These are phyloP conservation scores for Pythium vanterpoolii DNA, from an alignment of 352 stramenopile species.

Conservation along the genomic window DNA sequence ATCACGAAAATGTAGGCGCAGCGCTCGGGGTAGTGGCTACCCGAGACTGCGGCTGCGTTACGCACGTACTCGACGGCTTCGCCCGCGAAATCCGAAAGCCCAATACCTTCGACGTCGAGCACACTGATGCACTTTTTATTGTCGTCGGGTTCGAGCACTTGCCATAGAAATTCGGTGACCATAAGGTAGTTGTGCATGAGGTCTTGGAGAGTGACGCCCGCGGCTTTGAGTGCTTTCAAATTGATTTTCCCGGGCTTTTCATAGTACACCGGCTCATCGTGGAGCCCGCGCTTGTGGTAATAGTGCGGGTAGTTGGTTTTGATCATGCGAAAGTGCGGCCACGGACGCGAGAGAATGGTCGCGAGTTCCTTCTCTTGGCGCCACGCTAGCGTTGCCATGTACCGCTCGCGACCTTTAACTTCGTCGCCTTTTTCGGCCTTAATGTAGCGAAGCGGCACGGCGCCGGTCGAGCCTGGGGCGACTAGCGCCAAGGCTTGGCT, in stretches of 20 bases:
- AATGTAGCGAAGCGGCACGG: conserved; percentile 62
- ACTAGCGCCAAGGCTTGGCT: not conserved
- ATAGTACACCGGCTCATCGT: conserved; percentile 84
- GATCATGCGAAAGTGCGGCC: conserved; percentile 78
- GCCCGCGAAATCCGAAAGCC: conserved; percentile 80
- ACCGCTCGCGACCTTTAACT: conserved; percentile 54
- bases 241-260: conserved; percentile 87
- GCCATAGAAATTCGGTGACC: conserved; percentile 85
- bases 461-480: conserved; percentile 5
- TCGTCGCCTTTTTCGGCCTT: conserved; percentile 77
- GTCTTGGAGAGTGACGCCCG: conserved; percentile 71
- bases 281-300: conserved; percentile 83
- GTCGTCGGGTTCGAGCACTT: conserved; percentile 80
- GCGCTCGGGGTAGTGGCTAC: conserved; percentile 91
- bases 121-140: conserved; percentile 86
- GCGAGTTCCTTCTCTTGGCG: conserved; percentile 78
- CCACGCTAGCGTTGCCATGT: conserved; percentile 77
- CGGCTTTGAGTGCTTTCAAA: conserved; percentile 77
- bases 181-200: conserved; percentile 86
- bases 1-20: conserved; percentile 93
- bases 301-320: conserved; percentile 91
- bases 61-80: conserved; percentile 86
- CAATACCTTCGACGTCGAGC: conserved; percentile 81
- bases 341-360: conserved; percentile 61
- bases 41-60: conserved; percentile 73